Evolutionary conservation across 768 basidiomycete genomes (phyloP).

Genomic region (Lactarius akahatsu): DNA sequence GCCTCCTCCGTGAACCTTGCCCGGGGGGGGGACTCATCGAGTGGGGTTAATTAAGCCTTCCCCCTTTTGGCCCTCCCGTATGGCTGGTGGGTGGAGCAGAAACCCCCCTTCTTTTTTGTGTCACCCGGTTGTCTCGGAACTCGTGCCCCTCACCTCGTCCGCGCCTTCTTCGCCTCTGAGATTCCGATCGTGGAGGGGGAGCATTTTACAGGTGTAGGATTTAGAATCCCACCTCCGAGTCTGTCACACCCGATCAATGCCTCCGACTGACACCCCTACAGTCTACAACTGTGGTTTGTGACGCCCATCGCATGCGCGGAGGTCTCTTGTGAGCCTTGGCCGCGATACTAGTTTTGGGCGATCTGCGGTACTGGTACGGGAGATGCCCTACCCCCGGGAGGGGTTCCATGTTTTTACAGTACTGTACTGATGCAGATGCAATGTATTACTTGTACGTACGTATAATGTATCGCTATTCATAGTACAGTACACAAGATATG

Average conservation of each 20-base stretch:
- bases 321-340: not conserved
- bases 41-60: not conserved
- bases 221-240: not conserved
- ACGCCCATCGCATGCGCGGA: not conserved
- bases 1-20: not conserved
- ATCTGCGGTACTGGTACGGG: not conserved
- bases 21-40: not conserved
- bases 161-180: not conserved
- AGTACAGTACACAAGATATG: not conserved
- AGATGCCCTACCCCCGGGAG: not conserved
- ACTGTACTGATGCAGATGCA: not conserved
- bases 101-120: too few species aligned
- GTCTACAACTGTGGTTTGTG: not conserved
- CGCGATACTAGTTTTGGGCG: not conserved
- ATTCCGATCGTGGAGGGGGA: not conserved
- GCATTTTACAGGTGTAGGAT: not conserved
- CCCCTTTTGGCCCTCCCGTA: too few species aligned
- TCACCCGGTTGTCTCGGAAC: not conserved
- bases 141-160: not conserved
- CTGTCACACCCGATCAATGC: not conserved
- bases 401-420: not conserved
- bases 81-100: too few species aligned
- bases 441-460: slow-evolving; percentile 1
- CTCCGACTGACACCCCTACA: not conserved
- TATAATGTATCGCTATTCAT: not conserved